Base-by-base conservation (phyloP, 1,139 yeast species). In the Debaryomyces subglobosus region DNA sequence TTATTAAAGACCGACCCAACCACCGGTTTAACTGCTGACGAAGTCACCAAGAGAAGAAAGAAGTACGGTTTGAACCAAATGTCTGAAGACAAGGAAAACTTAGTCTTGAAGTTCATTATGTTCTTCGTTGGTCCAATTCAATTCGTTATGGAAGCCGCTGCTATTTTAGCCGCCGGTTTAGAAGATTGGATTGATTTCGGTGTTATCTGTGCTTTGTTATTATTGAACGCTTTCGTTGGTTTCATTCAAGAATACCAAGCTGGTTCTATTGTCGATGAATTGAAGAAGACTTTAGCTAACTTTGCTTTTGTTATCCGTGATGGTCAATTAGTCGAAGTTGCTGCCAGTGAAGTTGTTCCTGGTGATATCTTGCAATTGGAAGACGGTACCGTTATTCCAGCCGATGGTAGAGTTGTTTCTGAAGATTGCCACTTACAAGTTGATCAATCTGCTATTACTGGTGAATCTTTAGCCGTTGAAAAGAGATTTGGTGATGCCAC, bases 171-270 rank as follows among this genome's bases (percentile, higher is more conserved):
- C 64, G 96, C 96, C 59, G 97, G 97, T 87, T 83, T 92, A 67
- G 95, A 90, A 78, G 97, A 91, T 79, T 92, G 97, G 97, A 97
- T 92, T 68, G 97, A 91, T 83, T 91, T 91, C 80, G 97, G 97
- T 84, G 97, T 92, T 72, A 91, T 92, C 68, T 85, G 90, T 74
- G 97, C 88, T 73, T 78, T 92, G 65, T 81, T 92, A 63, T 66
- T 86, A 72, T 84, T 92, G 72, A 92, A 92, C 77, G 97, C 97
- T 59, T 77, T 79, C 63, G 97, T 92, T 71, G 98, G 98, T 82
- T 92, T 91, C 85, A 80, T 90, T 62, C 97, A 92, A 79, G 98
- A 92, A 78, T 92, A 80, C 86, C 96, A 90, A 81, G 97, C 97
- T 60, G 96, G 96, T 78, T 90, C 96, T 59, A 91, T 89, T 79